Conservation (phyloP, 106 monocot genomes). For the Phalaenopsis equestris region DNA sequence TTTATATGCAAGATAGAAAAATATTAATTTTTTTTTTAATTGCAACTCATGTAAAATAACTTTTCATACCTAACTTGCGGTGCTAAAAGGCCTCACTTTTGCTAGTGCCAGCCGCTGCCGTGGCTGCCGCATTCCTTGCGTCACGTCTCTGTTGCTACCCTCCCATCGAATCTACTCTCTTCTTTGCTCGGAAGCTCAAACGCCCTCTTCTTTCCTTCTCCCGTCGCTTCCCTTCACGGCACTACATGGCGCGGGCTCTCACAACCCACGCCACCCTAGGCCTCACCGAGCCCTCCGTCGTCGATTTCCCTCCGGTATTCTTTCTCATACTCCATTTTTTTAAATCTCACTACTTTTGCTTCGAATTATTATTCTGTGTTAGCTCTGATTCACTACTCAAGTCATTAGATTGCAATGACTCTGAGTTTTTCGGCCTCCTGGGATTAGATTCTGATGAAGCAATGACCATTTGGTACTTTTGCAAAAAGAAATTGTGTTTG, state of each 20-base stretch:
- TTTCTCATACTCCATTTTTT: not conserved
- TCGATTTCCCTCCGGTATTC: slow-evolving; percentile 1
- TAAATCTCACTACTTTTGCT: too few species aligned
- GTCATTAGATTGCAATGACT: too few species aligned
- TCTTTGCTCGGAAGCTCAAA: not conserved
- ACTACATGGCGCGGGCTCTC: not conserved
- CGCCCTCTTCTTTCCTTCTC: not conserved
- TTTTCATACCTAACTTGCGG: too few species aligned
- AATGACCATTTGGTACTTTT: too few species aligned
- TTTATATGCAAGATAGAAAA: too few species aligned
- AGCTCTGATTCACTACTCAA: too few species aligned
- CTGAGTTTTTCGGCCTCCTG: too few species aligned
- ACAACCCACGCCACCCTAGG: slow-evolving; percentile 2
- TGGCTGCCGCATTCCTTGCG: not conserved
- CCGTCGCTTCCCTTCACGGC: not conserved
- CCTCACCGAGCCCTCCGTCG: not conserved
- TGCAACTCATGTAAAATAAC: too few species aligned
- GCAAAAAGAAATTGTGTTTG: too few species aligned
- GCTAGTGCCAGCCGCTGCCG: not conserved
- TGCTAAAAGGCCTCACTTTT: not conserved
- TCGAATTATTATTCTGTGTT: too few species aligned
- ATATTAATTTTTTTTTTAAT: too few species aligned
- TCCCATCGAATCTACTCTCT: slow-evolving; percentile 1
- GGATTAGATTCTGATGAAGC: too few species aligned
- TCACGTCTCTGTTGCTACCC: not conserved